Evolutionary conservation across 2,329 filamentous ascomycete genomes (phyloP).

Genomic region (Diaporthe sp.): DNA sequence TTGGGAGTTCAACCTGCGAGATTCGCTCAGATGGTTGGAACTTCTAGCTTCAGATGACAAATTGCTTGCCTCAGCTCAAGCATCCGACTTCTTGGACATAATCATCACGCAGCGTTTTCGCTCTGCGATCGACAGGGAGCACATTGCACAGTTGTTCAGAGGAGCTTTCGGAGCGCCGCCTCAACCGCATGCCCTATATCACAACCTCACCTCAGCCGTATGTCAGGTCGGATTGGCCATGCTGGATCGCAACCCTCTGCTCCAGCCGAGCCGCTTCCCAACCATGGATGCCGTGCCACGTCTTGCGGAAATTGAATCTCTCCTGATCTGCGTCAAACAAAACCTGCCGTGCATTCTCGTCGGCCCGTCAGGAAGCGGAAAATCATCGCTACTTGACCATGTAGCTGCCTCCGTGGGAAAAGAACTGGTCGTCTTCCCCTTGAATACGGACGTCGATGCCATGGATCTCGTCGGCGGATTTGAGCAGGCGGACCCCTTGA

Average conservation of each 20-base stretch:
- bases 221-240: conserved; percentile 86
- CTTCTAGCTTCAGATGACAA: conserved; percentile 74
- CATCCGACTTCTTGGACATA: conserved; percentile 83
- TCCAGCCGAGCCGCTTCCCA: conserved; percentile 67
- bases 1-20: conserved; percentile 96
- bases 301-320: conserved; percentile 83
- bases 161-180: conserved; percentile 70
- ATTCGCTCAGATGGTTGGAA: conserved; percentile 89
- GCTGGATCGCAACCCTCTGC: conserved; percentile 70
- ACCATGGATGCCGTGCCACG: conserved; percentile 66
- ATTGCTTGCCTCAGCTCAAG: conserved; percentile 71
- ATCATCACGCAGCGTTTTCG: conserved; percentile 93
- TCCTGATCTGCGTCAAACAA: conserved; percentile 89
- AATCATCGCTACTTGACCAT: conserved; percentile 84
- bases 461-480: conserved; percentile 98
- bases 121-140: conserved; percentile 74
- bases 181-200: conserved; percentile 75
- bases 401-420: conserved; percentile 85
- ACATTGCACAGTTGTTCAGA: conserved; percentile 77
- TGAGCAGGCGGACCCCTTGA: conserved; percentile 89
- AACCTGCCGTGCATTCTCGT: conserved; percentile 92
- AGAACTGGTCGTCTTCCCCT: conserved; percentile 83
- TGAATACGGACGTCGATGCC: conserved; percentile 96
- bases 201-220: conserved; percentile 75
- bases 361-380: conserved; percentile 87